A percentile compares a stretch with the other conserved stretches of the same genome.
Conservation (phyloP, 331 rosid genomes). For the Cydonia oblonga region DNA sequence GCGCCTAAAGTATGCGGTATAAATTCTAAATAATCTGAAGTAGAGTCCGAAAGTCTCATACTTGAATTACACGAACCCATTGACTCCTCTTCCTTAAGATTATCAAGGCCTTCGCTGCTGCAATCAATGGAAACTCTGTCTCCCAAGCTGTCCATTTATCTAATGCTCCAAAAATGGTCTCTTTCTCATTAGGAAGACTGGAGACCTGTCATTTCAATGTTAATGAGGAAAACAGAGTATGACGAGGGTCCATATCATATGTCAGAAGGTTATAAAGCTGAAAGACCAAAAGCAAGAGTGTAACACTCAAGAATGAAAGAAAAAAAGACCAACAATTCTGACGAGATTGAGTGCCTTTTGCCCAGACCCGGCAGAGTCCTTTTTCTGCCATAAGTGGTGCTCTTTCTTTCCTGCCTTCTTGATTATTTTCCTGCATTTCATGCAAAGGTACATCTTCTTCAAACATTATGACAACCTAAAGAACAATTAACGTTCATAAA, state of each 20-base stretch:
- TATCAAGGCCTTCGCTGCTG: conserved; percentile 67
- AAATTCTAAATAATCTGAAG: not conserved
- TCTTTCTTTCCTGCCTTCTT: conserved; percentile 37
- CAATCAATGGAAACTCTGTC: conserved; percentile 85
- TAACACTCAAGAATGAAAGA: not conserved
- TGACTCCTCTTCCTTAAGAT: conserved; percentile 50
- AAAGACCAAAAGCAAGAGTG: not conserved
- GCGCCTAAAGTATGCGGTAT: not conserved
- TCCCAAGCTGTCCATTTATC: conserved; percentile 97
- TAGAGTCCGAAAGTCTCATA: conserved; percentile 5
- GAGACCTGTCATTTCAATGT: conserved; percentile 35
- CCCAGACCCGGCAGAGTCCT: conserved; percentile 65
- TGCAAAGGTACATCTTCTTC: not conserved
- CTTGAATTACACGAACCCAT: conserved; percentile 77
- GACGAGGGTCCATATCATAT: not conserved
- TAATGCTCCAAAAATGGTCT: conserved; percentile 75
- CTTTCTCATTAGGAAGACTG: conserved; percentile 69
- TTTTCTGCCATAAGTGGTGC: conserved; percentile 77
- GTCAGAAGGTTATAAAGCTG: not conserved
- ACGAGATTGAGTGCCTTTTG: conserved; percentile 73
- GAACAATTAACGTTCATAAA: not conserved
- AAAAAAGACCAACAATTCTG: conserved; percentile 38
- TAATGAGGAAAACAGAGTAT: not conserved
- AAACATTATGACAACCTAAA: not conserved
- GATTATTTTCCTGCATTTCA: conserved; percentile 41